Base-by-base conservation (phyloP, 1,284 basidiomycete genomes). In the Meripilus lineatus region DNA sequence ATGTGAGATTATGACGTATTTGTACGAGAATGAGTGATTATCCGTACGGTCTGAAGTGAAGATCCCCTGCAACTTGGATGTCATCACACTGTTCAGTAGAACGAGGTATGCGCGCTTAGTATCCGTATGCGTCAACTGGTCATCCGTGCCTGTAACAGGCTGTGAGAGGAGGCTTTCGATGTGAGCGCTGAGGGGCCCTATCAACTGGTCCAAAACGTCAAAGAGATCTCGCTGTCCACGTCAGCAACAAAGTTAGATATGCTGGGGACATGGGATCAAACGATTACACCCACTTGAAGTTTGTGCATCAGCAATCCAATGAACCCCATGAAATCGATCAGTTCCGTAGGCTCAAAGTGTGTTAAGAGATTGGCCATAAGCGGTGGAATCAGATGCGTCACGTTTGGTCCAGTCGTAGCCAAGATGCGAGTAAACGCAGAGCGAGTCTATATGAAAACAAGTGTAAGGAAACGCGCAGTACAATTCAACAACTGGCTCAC, bases 301-400 rank as follows among this genome's bases (percentile, higher is more conserved):
- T 90, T 91, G 65, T 96, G 92, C 48, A 95, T 87, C 47, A 99
- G 71, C 17, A 97, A 71, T 6, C 84, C 84, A 45, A 99, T 85
- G 70, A 99, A 99, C 59, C 85, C 87, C 73, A 99, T 84, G 59
- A 99, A 96, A 59, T 99, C 96, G 34, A 89, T 84, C 48, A 99
- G 71, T 65, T 99, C 96, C 6, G 84, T 80, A 1, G 92, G 85
- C 52, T 95, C 93, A 53, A 96, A 93, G 57, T 97, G 89, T 5
- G 84, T 78, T 38, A 99, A 77, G 22, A 99, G 79, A 58, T 89
- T 87, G 35, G 81, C 75, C 79, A 98, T 97, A 41, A 99, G 69
- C 18, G 83, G 71, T 5, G 93, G 90, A 40, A 96, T 90, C 55
- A 84, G 83, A 51, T 81, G 77, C 0, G 85, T 87, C 47, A 93